Evolutionary conservation across 148 eudicot genomes (phyloP), one percentile per base, ranked within the genome.

Genomic region (Nepenthes mirabilis): DNA sequence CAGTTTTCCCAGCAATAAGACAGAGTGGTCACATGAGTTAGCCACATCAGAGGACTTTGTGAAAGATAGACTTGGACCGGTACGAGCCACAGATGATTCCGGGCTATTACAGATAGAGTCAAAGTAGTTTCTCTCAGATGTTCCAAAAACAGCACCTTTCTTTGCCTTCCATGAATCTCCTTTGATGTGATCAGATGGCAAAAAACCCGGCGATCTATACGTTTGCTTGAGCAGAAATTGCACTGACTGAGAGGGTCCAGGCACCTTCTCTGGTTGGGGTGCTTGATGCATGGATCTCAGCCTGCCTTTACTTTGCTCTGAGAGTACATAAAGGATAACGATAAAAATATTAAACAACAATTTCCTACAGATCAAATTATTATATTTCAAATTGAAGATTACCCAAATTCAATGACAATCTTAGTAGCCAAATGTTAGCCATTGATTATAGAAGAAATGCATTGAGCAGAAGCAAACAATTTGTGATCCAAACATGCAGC

Each of bases 91-190:
- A 49, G 2, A 6, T 49, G 52, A 49, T 49, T 69, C 80, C 36
- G 70, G 40, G 48, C 47, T 63, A 70, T 59, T 73, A 63, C 58
- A 67, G 59, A 68, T 70, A 47, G 75, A 63, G 36, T 59, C 45
- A 57, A 62, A 65, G 43, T 40, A 62, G 61, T 63, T 66, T 60
- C 70, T 68, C 34, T 82, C 77, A 43, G 70, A 66, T 37, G 58
- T 72, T 55, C 75, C 80, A 13, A 69, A 43, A 14, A 58, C 68
- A 55, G 36, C 60, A 57, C 61, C 72, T n/a, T 52, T 50, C 56
- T 76, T 64, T 50, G 68, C 69, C 72, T 67, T 82, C 83, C 90
- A 74, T n/a, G 59, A 43, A 59, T 70, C 82, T 59, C 64, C 82
- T 37, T 56, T 80, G 47, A 45, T 51, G 63, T 60, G 63, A 59